A percentile compares a stretch with the other conserved stretches of the same genome.
These are phyloP conservation scores for Paecilomyces variotii DNA, from an alignment of 2,329 filamentous ascomycete species.

Conservation along the genomic window DNA sequence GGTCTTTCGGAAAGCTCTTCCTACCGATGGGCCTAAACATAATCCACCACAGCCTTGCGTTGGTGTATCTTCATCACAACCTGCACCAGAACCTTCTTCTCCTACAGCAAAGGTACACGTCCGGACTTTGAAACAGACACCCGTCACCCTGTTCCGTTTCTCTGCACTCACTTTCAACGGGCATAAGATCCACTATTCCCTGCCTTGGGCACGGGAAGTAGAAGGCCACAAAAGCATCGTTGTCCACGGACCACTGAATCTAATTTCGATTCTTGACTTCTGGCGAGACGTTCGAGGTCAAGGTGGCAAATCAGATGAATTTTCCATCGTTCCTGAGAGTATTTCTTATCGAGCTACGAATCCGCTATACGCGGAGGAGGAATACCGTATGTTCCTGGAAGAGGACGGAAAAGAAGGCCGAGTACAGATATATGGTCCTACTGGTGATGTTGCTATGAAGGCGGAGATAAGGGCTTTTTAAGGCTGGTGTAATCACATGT, in stretches of 20 bases:
- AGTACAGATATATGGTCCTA: conserved; percentile 27
- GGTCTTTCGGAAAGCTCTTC: conserved; percentile 36
- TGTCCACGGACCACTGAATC: conserved; percentile 37
- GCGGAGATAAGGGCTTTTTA: conserved; percentile 21
- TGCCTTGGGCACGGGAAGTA: conserved; percentile 35
- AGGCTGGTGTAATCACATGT: not conserved
- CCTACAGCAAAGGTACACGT: conserved; percentile 19
- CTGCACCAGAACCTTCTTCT: conserved; percentile 11
- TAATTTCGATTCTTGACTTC: conserved; percentile 36
- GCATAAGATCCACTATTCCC: conserved; percentile 39
- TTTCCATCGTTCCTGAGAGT: conserved; percentile 28
- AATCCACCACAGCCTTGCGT: conserved; percentile 2
- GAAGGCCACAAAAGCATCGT: conserved; percentile 37
- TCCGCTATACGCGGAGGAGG: conserved; percentile 43
- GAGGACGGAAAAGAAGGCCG: conserved; percentile 22
- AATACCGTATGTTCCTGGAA: conserved; percentile 38
- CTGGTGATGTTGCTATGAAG: conserved; percentile 29
- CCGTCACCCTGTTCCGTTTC: conserved; percentile 36
- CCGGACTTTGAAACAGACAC: conserved; percentile 27
- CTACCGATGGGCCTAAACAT: conserved; percentile 1
- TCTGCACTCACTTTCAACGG: conserved; percentile 38
- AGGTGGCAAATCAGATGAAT: conserved; percentile 9
- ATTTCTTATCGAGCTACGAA: conserved; percentile 43
- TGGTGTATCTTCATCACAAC: conserved; percentile 6
- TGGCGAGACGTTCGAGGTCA: conserved; percentile 32